Evolutionary conservation across 2,329 filamentous ascomycete genomes (phyloP).

Genomic region (Fusarium virguliforme): DNA sequence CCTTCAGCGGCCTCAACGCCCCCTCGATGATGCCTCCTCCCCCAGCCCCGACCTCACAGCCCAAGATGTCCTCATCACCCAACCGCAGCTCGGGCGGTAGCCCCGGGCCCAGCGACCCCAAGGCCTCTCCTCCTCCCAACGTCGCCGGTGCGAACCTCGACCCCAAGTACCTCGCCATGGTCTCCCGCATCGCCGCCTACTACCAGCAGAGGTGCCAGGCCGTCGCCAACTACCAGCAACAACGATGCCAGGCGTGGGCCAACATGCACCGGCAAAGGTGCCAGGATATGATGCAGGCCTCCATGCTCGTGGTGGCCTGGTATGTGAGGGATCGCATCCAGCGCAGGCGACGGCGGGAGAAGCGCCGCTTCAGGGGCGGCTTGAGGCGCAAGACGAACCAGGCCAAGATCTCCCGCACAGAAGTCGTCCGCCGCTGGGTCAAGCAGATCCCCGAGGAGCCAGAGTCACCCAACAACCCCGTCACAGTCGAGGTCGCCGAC

Average conservation of each 20-base stretch:
- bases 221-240: conserved; percentile 64
- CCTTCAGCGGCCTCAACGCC: conserved; percentile 33
- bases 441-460: conserved; percentile 58
- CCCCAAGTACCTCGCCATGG: conserved; percentile 63
- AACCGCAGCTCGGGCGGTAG: conserved; percentile 37
- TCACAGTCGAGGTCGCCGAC: conserved; percentile 53
- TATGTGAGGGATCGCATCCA: conserved; percentile 65
- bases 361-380: conserved; percentile 60
- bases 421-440: conserved; percentile 63
- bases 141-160: conserved; percentile 54
- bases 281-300: conserved; percentile 66
- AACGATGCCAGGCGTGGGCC: conserved; percentile 66
- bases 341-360: conserved; percentile 60
- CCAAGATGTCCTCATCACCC: conserved; percentile 44
- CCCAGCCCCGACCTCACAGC: conserved; percentile 47
- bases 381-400: conserved; percentile 55
- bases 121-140: conserved; percentile 42
- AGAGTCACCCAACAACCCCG: conserved; percentile 52
- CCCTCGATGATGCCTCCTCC: conserved; percentile 47
- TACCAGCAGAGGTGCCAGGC: conserved; percentile 67
- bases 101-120: conserved; percentile 42
- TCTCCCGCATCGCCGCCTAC: conserved; percentile 64
- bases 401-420: conserved; percentile 58
- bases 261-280: conserved; percentile 64
- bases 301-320: conserved; percentile 67